phyloP scores from a whole-genome alignment of 805 yeast genomes.

The Clavispora asparagi region DNA sequence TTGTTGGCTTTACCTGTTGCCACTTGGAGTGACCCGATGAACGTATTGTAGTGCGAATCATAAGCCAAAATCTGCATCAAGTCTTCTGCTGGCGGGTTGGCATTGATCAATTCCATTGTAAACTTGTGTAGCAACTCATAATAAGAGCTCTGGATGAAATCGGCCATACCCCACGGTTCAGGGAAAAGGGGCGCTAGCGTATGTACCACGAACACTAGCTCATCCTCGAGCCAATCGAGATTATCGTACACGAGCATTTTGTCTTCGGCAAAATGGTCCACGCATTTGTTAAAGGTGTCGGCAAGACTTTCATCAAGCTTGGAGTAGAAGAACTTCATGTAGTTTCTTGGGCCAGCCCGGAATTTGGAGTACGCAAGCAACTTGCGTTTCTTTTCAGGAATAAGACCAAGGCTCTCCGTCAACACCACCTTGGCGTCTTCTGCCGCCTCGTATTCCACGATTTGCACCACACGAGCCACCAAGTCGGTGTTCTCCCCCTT shows the following conservation, averaged over 20 bases:
- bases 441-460: constrained; percentile 73
- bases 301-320: constrained; percentile 55
- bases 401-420: constrained; percentile 27
- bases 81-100: constrained; percentile 76
- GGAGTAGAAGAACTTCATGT: constrained; percentile 54
- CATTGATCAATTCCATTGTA: constrained; percentile 55
- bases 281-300: constrained; percentile 65
- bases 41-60: constrained; percentile 58
- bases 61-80: constrained; percentile 71
- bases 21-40: constrained; percentile 23
- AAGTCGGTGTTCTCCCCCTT: constrained; percentile 64
- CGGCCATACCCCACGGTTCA: constrained; percentile 64
- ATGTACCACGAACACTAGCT: constrained; percentile 59
- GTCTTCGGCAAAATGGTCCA: constrained; percentile 44
- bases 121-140: constrained; percentile 61
- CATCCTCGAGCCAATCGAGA: constrained; percentile 80
- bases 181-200: constrained; percentile 63
- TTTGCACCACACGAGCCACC: constrained; percentile 66
- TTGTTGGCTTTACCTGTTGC: constrained; percentile 35
- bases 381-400: constrained; percentile 11
- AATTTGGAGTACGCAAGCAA: constrained; percentile 24
- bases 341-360: constrained; percentile 46
- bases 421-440: constrained; percentile 57
- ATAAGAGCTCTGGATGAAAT: constrained; percentile 58
- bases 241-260: constrained; percentile 61